Percentiles rank a stretch among this genome's conserved stretches.
These are phyloP conservation scores for Nicotiana undulata DNA, from an alignment of 257 asterid genomes.

Conservation along the genomic window DNA sequence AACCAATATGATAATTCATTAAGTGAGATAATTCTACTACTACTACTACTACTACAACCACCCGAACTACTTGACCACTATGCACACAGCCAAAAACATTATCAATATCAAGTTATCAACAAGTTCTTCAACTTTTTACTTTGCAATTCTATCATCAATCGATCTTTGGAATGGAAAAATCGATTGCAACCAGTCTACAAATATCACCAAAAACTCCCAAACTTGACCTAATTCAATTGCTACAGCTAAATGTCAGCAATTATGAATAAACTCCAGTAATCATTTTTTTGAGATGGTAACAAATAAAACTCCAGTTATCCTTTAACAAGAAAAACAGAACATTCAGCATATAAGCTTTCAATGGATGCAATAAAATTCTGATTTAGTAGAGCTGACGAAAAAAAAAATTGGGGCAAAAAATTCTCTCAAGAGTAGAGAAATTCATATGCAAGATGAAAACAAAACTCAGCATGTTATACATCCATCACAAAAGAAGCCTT, in stretches of 20 bases:
- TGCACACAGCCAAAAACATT: not conserved
- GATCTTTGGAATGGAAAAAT: not conserved
- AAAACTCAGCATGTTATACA: not conserved
- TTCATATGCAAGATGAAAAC: not conserved
- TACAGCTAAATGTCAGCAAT: not conserved
- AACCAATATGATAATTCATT: not conserved
- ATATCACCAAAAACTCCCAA: not conserved
- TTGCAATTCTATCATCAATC: not conserved
- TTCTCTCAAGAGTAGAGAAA: not conserved
- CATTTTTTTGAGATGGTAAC: not conserved
- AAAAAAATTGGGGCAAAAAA: not conserved
- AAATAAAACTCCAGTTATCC: not conserved
- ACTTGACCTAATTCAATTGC: conserved; percentile 1
- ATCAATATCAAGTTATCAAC: not conserved
- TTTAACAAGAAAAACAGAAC: not conserved
- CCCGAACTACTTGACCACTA: not conserved
- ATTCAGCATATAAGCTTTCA: not conserved
- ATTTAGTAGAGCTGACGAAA: not conserved
- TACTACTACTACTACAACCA: not conserved
- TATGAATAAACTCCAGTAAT: not conserved
- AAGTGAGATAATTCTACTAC: not conserved
- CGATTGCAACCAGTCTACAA: not conserved
- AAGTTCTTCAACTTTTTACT: not conserved
- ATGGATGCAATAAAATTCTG: not conserved
- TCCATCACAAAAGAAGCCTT: not conserved